Percentiles rank a stretch among this genome's conserved stretches.
Conservation (phyloP, 331 rosid genomes). For the Pyracantha coccinea region DNA sequence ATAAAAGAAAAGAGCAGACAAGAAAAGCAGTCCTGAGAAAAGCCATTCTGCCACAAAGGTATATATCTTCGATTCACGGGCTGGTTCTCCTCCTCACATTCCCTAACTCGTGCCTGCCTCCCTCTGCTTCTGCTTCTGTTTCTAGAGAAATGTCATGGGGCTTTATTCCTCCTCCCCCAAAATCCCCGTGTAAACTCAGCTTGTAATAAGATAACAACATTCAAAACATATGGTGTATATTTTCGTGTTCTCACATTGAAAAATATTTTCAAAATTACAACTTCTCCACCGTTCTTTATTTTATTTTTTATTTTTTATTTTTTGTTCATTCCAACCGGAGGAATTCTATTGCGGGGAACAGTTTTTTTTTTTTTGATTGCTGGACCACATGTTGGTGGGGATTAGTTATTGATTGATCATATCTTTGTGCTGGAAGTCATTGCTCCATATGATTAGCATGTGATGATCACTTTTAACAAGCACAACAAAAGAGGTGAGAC, state of each 20-base stretch:
- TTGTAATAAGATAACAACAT: not conserved
- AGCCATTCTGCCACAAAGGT: conserved; percentile 22
- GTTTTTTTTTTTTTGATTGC: not conserved
- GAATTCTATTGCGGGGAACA: not conserved
- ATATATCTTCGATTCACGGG: conserved; percentile 26
- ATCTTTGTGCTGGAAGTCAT: conserved; percentile 12
- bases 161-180: not conserved
- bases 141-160: not conserved
- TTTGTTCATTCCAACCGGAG: not conserved
- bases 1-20: not conserved
- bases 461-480: conserved; percentile 37
- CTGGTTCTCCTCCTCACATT: not conserved
- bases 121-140: not conserved
- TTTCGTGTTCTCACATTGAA: not conserved
- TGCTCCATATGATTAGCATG: conserved; percentile 24
- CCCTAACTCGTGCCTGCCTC: not conserved
- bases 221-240: too few species aligned
- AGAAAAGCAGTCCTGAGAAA: not conserved
- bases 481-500: conserved; percentile 35
- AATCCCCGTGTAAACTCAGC: conserved; percentile 1
- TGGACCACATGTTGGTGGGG: conserved; percentile 12
- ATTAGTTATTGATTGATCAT: not conserved
- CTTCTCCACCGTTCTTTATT: not conserved
- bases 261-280: conserved; percentile 5
- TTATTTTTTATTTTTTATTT: too few species aligned